These are phyloP conservation scores for Tuctoria greenei DNA, from an alignment of 176 grass and related monocot species.

Conservation along the genomic window DNA sequence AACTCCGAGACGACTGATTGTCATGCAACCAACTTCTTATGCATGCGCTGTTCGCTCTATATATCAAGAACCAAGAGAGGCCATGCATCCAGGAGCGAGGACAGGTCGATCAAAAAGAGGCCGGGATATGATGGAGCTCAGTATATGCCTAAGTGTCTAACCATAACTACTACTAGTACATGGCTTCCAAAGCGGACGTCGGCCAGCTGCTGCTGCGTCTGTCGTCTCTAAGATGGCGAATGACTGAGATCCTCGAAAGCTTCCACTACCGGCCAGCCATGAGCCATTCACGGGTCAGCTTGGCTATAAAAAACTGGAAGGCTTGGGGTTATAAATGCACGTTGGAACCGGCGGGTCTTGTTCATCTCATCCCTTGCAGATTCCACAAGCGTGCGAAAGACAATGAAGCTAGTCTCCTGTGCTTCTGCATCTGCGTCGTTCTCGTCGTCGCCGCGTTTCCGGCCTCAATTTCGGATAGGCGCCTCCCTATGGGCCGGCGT, in stretches of 20 bases:
- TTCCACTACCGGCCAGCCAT: conserved; percentile 9
- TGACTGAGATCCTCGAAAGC: not conserved
- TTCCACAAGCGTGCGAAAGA: not conserved
- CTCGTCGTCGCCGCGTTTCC: conserved; percentile 22
- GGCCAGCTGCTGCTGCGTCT: conserved; percentile 14
- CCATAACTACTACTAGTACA: not conserved
- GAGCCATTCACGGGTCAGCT: not conserved
- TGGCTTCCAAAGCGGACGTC: not conserved
- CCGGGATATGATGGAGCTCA: not conserved
- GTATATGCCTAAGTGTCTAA: not conserved
- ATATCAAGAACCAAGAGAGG: not conserved
- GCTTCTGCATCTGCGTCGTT: conserved; percentile 32
- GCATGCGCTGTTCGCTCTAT: not conserved
- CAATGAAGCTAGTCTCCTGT: not conserved
- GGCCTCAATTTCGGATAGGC: not conserved
- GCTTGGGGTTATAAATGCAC: conserved; percentile 42
- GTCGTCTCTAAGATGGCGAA: not conserved
- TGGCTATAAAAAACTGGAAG: not conserved
- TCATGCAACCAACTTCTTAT: no score
- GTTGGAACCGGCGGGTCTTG: not conserved
- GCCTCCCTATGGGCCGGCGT: not conserved
- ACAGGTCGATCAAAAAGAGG: not conserved
- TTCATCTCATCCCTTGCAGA: not conserved
- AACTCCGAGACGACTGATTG: no score
- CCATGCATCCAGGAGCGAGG: not conserved